Evolutionary conservation across 352 stramenopile genomes (phyloP).

Genomic region (Pythium monospermum): DNA sequence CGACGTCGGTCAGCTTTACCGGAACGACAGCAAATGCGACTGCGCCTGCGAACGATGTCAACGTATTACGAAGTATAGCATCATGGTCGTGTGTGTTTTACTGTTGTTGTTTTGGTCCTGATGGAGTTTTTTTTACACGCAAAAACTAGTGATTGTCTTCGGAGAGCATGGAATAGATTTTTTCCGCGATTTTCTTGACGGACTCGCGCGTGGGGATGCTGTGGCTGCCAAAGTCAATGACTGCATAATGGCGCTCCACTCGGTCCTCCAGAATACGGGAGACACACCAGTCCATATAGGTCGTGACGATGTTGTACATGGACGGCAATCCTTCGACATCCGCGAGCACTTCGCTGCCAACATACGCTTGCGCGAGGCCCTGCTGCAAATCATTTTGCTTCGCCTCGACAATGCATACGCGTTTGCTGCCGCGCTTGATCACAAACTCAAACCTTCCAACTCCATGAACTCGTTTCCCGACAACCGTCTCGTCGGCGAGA

Average conservation of each 20-base stretch:
- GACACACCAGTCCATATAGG: conserved; percentile 24
- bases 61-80: no score
- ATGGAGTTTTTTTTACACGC: no score
- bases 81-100: no score
- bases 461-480: conserved; percentile 25
- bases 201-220: conserved; percentile 6
- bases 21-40: no score
- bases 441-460: conserved; percentile 25
- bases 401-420: conserved; percentile 24
- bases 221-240: not conserved
- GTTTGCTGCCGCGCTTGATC: conserved; percentile 21
- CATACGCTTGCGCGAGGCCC: conserved; percentile 23
- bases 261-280: conserved; percentile 23
- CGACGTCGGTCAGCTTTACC: not conserved
- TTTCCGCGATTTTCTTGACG: conserved; percentile 6
- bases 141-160: no score
- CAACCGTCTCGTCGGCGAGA: conserved; percentile 19
- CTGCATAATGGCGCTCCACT: conserved; percentile 4
- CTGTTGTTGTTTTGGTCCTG: no score
- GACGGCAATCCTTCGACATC: conserved; percentile 26
- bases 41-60: no score
- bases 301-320: conserved; percentile 29
- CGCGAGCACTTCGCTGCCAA: conserved; percentile 24
- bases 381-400: conserved; percentile 23
- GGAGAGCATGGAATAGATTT: conserved; percentile 7